Percentiles rank a stretch among this genome's conserved stretches.
phyloP scores from a whole-genome alignment of 305 asterid species.

The Fraxinus baroniana region DNA sequence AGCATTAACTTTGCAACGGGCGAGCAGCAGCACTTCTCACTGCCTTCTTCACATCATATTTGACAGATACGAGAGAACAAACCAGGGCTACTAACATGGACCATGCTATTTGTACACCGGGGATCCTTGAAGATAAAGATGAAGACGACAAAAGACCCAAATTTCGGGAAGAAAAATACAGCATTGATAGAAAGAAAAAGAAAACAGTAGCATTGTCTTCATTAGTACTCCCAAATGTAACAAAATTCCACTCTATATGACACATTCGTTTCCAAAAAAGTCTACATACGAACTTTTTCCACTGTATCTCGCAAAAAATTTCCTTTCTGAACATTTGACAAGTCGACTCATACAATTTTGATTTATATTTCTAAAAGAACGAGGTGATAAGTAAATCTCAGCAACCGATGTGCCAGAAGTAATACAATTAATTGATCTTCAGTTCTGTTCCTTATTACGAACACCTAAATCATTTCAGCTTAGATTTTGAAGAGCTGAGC shows the following conservation, averaged over 20 bases:
- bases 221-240: not conserved
- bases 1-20: not conserved
- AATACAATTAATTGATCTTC: not conserved
- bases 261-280: not conserved
- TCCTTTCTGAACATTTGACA: not conserved
- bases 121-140: not conserved
- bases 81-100: slow-evolving; percentile 78
- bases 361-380: not conserved
- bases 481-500: slow-evolving; percentile 8
- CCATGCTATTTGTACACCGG: too few relatives aligned
- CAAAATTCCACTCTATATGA: not conserved
- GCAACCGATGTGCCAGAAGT: not conserved
- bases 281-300: not conserved
- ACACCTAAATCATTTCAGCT: not conserved
- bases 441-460: too few relatives aligned
- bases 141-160: not conserved
- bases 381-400: not conserved
- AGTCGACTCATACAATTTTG: not conserved
- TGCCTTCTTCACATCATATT: slow-evolving; percentile 47
- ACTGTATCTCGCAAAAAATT: not conserved
- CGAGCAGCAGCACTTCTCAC: slow-evolving; percentile 43
- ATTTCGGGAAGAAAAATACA: not conserved
- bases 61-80: slow-evolving; percentile 76
- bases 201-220: not conserved
- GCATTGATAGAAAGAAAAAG: not conserved